Conservation (phyloP, 805 yeast genomes). For the Priceomyces fermenticarens region DNA sequence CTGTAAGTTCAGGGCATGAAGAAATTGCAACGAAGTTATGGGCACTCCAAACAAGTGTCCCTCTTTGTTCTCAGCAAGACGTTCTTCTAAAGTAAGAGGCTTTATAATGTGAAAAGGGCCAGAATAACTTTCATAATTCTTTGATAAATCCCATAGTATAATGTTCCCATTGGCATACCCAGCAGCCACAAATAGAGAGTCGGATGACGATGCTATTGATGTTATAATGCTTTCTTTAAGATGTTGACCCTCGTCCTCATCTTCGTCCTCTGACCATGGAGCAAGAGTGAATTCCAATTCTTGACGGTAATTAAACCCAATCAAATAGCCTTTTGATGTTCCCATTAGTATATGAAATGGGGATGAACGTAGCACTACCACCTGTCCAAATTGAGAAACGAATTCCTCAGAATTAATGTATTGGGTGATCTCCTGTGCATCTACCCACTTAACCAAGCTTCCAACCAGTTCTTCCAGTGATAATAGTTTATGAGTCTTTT, state of each 20-base stretch:
- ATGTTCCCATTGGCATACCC: slow-evolving; percentile 68
- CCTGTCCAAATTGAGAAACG: slow-evolving; percentile 19
- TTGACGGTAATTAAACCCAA: slow-evolving; percentile 71
- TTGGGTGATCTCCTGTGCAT: slow-evolving; percentile 16
- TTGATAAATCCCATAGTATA: slow-evolving; percentile 58
- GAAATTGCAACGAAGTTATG: slow-evolving; percentile 23
- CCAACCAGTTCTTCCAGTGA: slow-evolving; percentile 3
- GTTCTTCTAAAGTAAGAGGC: slow-evolving; percentile 22
- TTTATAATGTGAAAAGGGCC: slow-evolving; percentile 44
- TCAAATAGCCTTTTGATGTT: slow-evolving; percentile 61
- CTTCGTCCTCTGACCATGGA: slow-evolving; percentile 23
- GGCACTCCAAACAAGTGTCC: slow-evolving; percentile 29
- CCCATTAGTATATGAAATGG: slow-evolving; percentile 56
- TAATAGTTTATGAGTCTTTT: background rate
- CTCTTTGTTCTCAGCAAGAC: slow-evolving; percentile 19
- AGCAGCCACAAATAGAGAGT: slow-evolving; percentile 65
- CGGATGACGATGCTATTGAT: slow-evolving; percentile 58
- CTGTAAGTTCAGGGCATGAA: slow-evolving; percentile 25
- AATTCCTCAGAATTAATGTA: slow-evolving; percentile 22
- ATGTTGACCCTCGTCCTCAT: slow-evolving; percentile 1
- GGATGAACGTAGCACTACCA: slow-evolving; percentile 21
- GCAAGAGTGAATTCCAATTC: slow-evolving; percentile 44
- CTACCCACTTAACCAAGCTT: slow-evolving; percentile 22
- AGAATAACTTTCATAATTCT: slow-evolving; percentile 35
- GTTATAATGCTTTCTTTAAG: slow-evolving; percentile 33